Evolutionary conservation across 805 yeast genomes (phyloP), one percentile per base, ranked within the genome.

Genomic region (Kazachstania psychrophila): DNA sequence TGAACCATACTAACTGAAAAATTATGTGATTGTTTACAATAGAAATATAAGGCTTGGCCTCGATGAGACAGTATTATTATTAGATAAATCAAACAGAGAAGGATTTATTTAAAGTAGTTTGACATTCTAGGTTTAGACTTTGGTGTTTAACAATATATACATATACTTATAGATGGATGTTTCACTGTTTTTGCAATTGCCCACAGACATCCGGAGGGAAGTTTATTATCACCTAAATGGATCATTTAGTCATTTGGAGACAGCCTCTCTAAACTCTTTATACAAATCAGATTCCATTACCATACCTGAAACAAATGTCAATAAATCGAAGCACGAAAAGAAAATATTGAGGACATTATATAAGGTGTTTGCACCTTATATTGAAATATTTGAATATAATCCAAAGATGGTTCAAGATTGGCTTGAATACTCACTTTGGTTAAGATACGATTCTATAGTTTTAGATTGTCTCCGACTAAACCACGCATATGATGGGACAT

Each of bases 401-500:
- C 50, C 50, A 2, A 38, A 39, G 5, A 34, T 54, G 15, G 34
- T 54, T 3, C 40, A 38, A 11, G 20, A 38, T 11, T 58, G 61
- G 61, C 32, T 54, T 4, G 41, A 41, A 5, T 50, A 45, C 35
- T 39, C 53, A 3, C 28, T 45, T 2, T 52, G 58, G 54, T 33
- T 57, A 14, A 34, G 56, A 13, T 56, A 51, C 36, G 63, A 58
- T 38, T 37, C 51, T 11, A 41, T 58, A n/a, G 42, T 51, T 10
- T 34, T 54, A 25, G 63, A 58, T 39, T 47, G 51, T 32, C 27
- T 58, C 22, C 33, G 58, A 23, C 11, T 57, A 8, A 52, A 54
- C 31, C 53, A 50, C 30, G 35, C 37, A 3, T 48, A 47, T 36
- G 51, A 41, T 12, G 58, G 57, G 1, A 16, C 35, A 2, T 26